Evolutionary conservation across 257 asterid genomes (phyloP), one percentile per base, ranked within the genome.

Genomic region (Nicotiana tabacum): DNA sequence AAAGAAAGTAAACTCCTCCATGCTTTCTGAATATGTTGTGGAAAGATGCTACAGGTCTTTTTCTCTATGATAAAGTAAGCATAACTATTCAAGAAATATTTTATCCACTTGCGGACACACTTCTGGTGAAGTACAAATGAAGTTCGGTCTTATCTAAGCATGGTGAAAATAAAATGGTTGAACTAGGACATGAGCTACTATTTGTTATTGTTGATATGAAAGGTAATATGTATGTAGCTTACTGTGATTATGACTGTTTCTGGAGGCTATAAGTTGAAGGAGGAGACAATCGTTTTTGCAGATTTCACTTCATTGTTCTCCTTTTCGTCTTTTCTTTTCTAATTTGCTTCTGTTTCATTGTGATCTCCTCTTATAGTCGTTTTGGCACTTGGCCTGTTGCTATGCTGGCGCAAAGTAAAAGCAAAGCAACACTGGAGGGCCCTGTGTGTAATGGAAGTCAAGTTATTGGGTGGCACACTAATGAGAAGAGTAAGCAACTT

Each of bases 311-410:
- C 48, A 37, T 29, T 81, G 64, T 55, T 29, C 3, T 57, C 29
- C 53, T 81, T 69, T 37, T 35, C 66, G 60, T 33, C 58, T 9
- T 74, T 77, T 15, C 27, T 37, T 82, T 77, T 2, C 51, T 60
- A 21, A 74, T 78, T 15, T 76, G 46, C 80, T 76, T 76, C 6
- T 76, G 21, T n/a, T 77, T 78, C 82, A 82, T 74, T 79, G 29
- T 39, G 62, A 21, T 67, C 84, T 78, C 61, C 72, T 77, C 65
- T 77, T 85, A 33, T 88, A 96, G 98, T 66, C 98, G 98, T 83
- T 94, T 96, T 84, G 99, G 99, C 86, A 91, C 96, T 66, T 96
- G 99, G 99, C 99, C 99, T 64, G 98, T 94, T 82, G 97, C 94
- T 84, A 92, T 96, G 96, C 88, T 96, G 77, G 92, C 92, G 17